These are phyloP conservation scores for Diplodia sapinea DNA, from an alignment of 2,329 filamentous ascomycete genomes.

Conservation along the genomic window DNA sequence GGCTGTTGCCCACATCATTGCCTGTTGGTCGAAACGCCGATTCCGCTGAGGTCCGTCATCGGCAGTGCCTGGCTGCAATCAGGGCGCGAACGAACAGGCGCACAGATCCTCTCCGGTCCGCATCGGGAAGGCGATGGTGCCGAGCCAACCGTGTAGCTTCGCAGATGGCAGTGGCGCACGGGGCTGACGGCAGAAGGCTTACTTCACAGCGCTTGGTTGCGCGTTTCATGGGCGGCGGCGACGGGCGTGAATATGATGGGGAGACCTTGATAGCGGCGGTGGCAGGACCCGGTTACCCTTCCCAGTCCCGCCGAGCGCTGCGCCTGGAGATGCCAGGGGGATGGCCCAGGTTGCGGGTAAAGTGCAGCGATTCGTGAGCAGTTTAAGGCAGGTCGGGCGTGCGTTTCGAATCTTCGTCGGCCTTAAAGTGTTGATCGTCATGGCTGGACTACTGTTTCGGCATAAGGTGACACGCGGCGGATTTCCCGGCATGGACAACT, in stretches of 20 bases:
- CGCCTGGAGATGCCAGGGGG: neutral
- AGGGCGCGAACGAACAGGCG: slow-evolving; percentile 1
- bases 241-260: neutral
- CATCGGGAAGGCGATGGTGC: neutral
- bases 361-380: slow-evolving; percentile 1
- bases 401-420: slow-evolving; percentile 20
- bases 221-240: neutral
- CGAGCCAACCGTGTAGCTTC: neutral
- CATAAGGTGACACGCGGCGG: neutral
- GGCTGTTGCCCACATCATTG: slow-evolving; percentile 11
- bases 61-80: neutral
- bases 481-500: no score
- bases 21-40: neutral
- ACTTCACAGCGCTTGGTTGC: slow-evolving; percentile 17
- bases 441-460: slow-evolving; percentile 7
- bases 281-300: neutral
- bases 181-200: neutral
- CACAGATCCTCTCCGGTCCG: neutral
- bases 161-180: neutral
- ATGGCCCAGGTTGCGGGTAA: neutral
- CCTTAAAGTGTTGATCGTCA: slow-evolving; percentile 10
- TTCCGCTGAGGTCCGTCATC: slow-evolving; percentile 3
- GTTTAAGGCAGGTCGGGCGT: neutral
- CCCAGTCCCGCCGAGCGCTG: neutral
- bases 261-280: neutral